Evolutionary conservation across 2,329 filamentous ascomycete species (phyloP).

Genomic region (Coccinonectria pachysandricola): DNA sequence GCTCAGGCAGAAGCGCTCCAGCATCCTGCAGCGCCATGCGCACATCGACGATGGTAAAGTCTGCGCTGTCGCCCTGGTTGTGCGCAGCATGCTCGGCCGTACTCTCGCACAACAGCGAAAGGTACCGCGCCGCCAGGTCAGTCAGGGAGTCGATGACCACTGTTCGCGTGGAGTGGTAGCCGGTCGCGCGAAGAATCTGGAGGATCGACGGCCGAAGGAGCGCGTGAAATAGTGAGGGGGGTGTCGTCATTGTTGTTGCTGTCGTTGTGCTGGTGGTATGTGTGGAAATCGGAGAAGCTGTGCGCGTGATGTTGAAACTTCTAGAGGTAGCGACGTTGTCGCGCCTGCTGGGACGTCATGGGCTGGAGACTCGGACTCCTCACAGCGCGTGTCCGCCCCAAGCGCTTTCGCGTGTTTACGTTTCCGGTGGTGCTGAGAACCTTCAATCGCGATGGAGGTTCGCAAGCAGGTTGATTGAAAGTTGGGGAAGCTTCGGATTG

Average conservation of each 20-base stretch:
- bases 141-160: constrained; percentile 81
- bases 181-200: constrained; percentile 83
- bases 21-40: constrained; percentile 76
- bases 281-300: constrained; percentile 2
- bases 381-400: background rate
- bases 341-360: constrained; percentile 22
- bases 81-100: constrained; percentile 62
- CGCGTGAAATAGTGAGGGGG: constrained; percentile 51
- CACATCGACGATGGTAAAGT: constrained; percentile 56
- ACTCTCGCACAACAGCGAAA: constrained; percentile 61
- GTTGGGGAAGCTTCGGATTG: too few species aligned
- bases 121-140: constrained; percentile 74
- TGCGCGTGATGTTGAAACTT: constrained; percentile 1
- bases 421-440: too few species aligned
- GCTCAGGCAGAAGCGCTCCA: constrained; percentile 62
- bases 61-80: constrained; percentile 48
- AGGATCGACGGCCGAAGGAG: constrained; percentile 79
- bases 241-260: constrained; percentile 32
- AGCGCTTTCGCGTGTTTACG: too few species aligned
- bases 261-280: constrained; percentile 1
- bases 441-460: too few species aligned
- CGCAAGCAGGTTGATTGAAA: too few species aligned
- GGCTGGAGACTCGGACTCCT: constrained; percentile 1
- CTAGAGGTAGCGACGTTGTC: constrained; percentile 18
- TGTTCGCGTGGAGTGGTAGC: constrained; percentile 74